Conservation (phyloP, 352 stramenopile genomes). For the Phytophthora cactorum region DNA sequence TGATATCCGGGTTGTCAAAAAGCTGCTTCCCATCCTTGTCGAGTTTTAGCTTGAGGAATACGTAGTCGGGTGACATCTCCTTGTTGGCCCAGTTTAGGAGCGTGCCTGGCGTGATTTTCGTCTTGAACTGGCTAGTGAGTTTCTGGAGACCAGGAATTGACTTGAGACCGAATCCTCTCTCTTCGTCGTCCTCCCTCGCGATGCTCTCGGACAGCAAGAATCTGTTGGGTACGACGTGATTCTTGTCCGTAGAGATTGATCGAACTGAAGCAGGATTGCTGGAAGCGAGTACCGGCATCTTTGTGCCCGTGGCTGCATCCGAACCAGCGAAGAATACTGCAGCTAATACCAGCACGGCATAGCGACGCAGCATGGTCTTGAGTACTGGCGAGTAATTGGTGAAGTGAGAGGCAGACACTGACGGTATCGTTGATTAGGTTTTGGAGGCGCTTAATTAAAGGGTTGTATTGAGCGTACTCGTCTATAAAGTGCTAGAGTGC, state of each 20-base stretch:
- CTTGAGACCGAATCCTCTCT: conserved; percentile 7
- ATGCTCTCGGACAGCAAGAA: conserved; percentile 3
- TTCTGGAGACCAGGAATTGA: conserved; percentile 1
- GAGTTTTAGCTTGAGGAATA: conserved; percentile 5
- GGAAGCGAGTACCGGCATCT: background rate
- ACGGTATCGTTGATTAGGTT: too few relatives aligned
- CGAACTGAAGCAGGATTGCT: background rate
- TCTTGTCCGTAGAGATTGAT: background rate
- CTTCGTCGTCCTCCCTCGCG: background rate
- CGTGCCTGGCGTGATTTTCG: conserved; percentile 5
- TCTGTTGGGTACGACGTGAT: background rate
- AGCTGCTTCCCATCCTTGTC: conserved; percentile 8
- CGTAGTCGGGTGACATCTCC: background rate
- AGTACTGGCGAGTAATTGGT: background rate
- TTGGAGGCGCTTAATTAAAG: too few relatives aligned
- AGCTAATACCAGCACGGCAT: background rate
- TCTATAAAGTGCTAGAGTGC: too few relatives aligned
- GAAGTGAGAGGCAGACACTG: background rate
- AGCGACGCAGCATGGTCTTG: conserved; percentile 3
- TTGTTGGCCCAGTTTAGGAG: conserved; percentile 5
- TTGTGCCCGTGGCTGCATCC: background rate
- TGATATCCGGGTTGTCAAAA: conserved; percentile 13
- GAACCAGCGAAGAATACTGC: background rate
- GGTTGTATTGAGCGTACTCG: too few relatives aligned
- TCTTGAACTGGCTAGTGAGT: conserved; percentile 1